Percentiles rank a stretch among this genome's conserved stretches.
phyloP scores from a whole-genome alignment of 805 yeast genomes.

The Candida peoriensis region DNA sequence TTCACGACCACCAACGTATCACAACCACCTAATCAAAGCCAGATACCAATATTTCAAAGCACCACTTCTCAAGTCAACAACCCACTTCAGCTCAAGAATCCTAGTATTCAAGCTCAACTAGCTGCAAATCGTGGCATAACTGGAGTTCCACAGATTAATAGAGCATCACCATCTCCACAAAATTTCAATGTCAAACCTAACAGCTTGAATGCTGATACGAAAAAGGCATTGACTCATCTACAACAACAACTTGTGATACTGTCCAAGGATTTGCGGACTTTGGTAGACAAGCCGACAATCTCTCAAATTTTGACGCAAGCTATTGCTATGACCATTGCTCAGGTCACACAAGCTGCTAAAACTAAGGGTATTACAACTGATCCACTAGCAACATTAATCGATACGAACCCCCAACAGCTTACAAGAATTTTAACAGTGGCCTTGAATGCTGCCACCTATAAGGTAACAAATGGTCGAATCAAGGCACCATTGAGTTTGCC shows the following conservation, averaged over 20 bases:
- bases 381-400: conserved; percentile 72
- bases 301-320: conserved; percentile 86
- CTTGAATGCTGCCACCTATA: conserved; percentile 67
- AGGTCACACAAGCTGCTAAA: conserved; percentile 83
- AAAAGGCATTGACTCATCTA: conserved; percentile 69
- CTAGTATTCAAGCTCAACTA: conserved; percentile 24
- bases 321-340: conserved; percentile 87
- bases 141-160: conserved; percentile 8
- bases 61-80: neutral
- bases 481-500: conserved; percentile 34
- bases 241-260: conserved; percentile 82
- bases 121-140: conserved; percentile 30
- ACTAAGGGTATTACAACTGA: conserved; percentile 76
- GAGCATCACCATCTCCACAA: conserved; percentile 20
- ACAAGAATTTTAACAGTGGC: conserved; percentile 78
- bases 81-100: conserved; percentile 11
- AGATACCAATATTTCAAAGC: conserved; percentile 7
- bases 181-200: conserved; percentile 10
- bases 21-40: conserved; percentile 3
- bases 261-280: conserved; percentile 64
- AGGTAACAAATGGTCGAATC: conserved; percentile 51
- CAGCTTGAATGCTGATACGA: conserved; percentile 32
- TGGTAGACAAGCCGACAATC: conserved; percentile 75
- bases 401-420: conserved; percentile 75
- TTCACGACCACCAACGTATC: conserved; percentile 3